Base-by-base conservation (phyloP, 139 green algal species). In the Picochlorum sp. region DNA sequence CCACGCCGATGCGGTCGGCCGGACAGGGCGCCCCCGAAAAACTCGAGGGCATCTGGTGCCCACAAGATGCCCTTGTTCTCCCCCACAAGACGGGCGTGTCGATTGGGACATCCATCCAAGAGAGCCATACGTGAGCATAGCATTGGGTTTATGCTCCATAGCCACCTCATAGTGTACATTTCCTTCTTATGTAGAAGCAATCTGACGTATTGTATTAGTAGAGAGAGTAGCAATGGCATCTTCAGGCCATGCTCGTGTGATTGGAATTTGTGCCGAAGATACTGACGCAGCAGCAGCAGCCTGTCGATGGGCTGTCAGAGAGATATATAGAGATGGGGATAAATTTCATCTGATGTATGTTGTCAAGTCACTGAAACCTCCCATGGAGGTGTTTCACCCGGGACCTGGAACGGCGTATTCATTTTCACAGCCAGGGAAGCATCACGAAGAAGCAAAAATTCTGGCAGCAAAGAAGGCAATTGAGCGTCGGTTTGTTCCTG, bases 291-390 rank as follows among this genome's bases (percentile, higher is more conserved):
- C 58, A 57, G 58, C 58, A 18, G 23, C 13, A 9, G 58, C 58
- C 20, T n/a, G n/a, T 23, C 18, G 58, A 23, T 65, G 58, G 58
- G 23, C 58, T 28, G 58, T 65, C n/a, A 26, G 57, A 7, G 41
- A 69, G 10, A 3, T 73, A 8, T 77, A 73, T 51, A 23, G 41
- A 16, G 65, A 77, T n/a, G 65, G 65, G 4, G 71, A 77, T 34
- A 45, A 60, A 18, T 26, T 73, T 21, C 65, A 73, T 37, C 18
- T 76, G 3, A 57, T 56, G 54, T 72, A 77, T 26, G 71, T 77
- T 0, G 64, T 73, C 3, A 61, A 64, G 44, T 69, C 51, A 10
- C 49, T 77, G 9, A 66, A 38, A 58, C 69, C 57, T 4, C 63
- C 31, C 11, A 57, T 67, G 14, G 63, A 71, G 14, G 47, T 77